phyloP scores from a whole-genome alignment of 129 eudicot genomes.

The Ambrosia artemisiifolia region DNA sequence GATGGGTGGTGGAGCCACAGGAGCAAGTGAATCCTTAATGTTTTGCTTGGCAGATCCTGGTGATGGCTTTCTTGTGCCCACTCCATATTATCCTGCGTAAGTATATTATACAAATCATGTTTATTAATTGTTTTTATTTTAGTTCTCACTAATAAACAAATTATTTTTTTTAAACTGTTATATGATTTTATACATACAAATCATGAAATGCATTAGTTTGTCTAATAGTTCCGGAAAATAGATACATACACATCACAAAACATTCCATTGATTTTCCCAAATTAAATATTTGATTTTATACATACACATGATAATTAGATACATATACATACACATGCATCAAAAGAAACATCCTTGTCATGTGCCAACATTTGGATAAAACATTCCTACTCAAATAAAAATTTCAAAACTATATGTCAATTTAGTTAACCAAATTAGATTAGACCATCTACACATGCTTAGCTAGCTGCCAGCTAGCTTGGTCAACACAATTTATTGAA shows the following conservation, averaged over 20 bases:
- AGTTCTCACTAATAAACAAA: too few species aligned
- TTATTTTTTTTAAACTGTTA: too few species aligned
- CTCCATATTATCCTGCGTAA: conserved; percentile 92
- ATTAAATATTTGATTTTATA: background rate
- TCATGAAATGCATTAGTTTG: too few species aligned
- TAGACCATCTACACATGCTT: conserved; percentile 26
- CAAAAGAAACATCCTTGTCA: conserved; percentile 13
- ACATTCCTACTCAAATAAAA: conserved; percentile 25
- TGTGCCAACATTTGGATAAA: conserved; percentile 14
- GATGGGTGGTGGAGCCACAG: conserved; percentile 93
- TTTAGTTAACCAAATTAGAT: conserved; percentile 23
- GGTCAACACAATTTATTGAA: conserved; percentile 7
- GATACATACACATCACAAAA: too few species aligned
- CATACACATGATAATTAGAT: background rate
- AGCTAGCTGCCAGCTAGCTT: conserved; percentile 11
- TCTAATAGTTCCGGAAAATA: too few species aligned
- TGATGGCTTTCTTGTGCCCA: conserved; percentile 70
- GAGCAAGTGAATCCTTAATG: conserved; percentile 68
- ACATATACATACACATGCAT: background rate
- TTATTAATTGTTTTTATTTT: too few species aligned
- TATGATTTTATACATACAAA: too few species aligned
- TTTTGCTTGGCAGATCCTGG: conserved; percentile 84
- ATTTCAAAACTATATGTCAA: conserved; percentile 11
- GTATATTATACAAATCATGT: conserved; percentile 18
- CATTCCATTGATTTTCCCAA: too few species aligned